Evolutionary conservation across 2,329 filamentous ascomycete species (phyloP), one percentile per base, ranked within the genome.

Genomic region (Pestalotiopsis sp.): DNA sequence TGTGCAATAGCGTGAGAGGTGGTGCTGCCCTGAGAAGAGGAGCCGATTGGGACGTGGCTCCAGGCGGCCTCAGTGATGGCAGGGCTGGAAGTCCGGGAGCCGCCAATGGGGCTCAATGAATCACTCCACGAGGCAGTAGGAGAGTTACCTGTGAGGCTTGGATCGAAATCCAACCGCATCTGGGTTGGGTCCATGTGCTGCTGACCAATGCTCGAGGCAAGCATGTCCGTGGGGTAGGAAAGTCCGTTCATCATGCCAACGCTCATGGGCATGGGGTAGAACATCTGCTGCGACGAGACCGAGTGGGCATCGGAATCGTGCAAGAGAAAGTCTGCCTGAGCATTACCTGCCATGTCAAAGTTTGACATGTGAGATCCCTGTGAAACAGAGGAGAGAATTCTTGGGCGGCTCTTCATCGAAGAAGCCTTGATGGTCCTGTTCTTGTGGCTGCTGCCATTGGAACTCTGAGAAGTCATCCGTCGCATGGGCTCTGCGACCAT

Each of bases 161-260:
- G 76, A 72, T 88, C 86, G 77, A 85, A 85, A 74, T 85, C 85
- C 74, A 88, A 78, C 72, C 84, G 84, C 80, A 88, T 86, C 72
- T 89, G 85, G 66, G 84, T 80, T 65, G 87, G 87, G 75, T 88
- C 84, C 76, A 89, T 85, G 72, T 89, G 86, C 76, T 89, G 86
- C 73, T 83, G 82, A 68, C 75, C 71, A 74, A 88, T 79, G 65
- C 81, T 79, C n/a, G 79, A 73, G 59, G 76, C 76, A 68, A 86
- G 72, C 70, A 85, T 82, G 68, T 81, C 74, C 56, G 69, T 83
- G 71, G 76, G 78, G 75, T 81, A 87, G 76, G 75, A 78, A 70
- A 83, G 79, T 76, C 80, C 82, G 76, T 83, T 81, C 68, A 79
- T 75, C 72, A 87, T 76, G 70, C 80, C 82, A 73, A 84, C 77